Percentiles rank a stretch among this genome's conserved stretches.
phyloP scores from a whole-genome alignment of 2,329 filamentous ascomycete species.

The Trichoderma endophyticum region DNA sequence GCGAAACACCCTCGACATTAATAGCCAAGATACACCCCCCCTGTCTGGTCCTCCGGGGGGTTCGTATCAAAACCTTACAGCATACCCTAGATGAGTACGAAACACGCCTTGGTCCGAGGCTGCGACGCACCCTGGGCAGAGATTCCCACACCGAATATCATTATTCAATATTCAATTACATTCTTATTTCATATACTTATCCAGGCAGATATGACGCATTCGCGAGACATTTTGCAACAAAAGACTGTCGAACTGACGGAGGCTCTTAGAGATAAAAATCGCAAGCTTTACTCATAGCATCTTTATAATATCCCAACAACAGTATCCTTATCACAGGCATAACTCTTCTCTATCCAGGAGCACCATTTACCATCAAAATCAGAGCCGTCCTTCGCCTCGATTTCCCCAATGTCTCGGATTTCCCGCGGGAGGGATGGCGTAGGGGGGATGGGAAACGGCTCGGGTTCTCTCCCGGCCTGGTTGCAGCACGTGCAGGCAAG shows the following conservation, averaged over 20 bases:
- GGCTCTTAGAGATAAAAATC: conserved; percentile 67
- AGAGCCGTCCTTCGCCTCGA: background rate
- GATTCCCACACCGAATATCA: background rate
- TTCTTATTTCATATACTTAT: conserved; percentile 13
- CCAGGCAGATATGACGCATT: conserved; percentile 50
- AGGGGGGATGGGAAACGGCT: too few species aligned
- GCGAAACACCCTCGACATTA: background rate
- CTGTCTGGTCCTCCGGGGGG: background rate
- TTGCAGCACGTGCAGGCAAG: background rate
- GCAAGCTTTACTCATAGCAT: conserved; percentile 49
- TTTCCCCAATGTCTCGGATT: too few species aligned
- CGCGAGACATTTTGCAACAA: conserved; percentile 60
- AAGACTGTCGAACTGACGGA: conserved; percentile 71
- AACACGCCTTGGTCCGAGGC: background rate
- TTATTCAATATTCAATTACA: too few species aligned
- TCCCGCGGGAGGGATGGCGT: too few species aligned
- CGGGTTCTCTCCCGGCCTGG: too few species aligned
- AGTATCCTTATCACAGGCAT: background rate
- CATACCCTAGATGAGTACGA: too few species aligned
- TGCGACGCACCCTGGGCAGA: background rate
- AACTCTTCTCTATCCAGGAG: too few species aligned
- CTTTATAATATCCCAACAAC: background rate
- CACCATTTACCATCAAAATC: background rate
- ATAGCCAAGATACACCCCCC: background rate
- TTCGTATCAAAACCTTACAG: too few species aligned